A percentile compares a stretch with the other conserved stretches of the same genome.
Conservation (phyloP, 1,284 basidiomycete species). For the Tylopilus sp. region DNA sequence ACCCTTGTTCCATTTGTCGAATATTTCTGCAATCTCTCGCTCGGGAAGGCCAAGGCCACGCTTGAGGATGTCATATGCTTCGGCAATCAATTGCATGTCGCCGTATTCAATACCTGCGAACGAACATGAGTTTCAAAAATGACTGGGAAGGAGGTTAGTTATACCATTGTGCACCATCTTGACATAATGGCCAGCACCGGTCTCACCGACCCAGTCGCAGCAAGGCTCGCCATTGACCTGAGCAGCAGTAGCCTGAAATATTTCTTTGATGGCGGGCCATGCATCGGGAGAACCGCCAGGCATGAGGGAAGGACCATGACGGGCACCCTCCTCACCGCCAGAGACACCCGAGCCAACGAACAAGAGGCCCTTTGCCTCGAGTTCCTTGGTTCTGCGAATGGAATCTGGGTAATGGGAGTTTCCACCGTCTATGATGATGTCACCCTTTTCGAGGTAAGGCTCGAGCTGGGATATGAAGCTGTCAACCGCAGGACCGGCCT, state of each 20-base stretch:
- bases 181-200: conserved; percentile 91
- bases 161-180: conserved; percentile 99
- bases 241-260: conserved; percentile 97
- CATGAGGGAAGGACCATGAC: conserved; percentile 98
- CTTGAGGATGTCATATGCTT: conserved; percentile 98
- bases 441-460: conserved; percentile 69
- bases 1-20: conserved; percentile 94
- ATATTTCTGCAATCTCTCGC: conserved; percentile 86
- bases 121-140: conserved; percentile 10
- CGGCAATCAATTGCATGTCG: conserved; percentile 99
- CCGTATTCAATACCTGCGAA: conserved; percentile 91
- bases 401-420: conserved; percentile 99
- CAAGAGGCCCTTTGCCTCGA: conserved; percentile 90
- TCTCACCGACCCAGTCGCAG: conserved; percentile 99
- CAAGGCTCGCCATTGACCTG: conserved; percentile 95
- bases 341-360: conserved; percentile 99
- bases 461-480: conserved; percentile 69
- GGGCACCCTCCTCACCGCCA: conserved; percentile 98
- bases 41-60: conserved; percentile 85
- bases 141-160: conserved; percentile 6
- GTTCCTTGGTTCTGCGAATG: conserved; percentile 89
- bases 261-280: conserved; percentile 96
- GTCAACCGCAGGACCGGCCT: conserved; percentile 76
- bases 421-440: conserved; percentile 98
- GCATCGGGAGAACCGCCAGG: conserved; percentile 93